phyloP scores from a whole-genome alignment of 2,329 filamentous ascomycete genomes.

The Monosporascus sp. region DNA sequence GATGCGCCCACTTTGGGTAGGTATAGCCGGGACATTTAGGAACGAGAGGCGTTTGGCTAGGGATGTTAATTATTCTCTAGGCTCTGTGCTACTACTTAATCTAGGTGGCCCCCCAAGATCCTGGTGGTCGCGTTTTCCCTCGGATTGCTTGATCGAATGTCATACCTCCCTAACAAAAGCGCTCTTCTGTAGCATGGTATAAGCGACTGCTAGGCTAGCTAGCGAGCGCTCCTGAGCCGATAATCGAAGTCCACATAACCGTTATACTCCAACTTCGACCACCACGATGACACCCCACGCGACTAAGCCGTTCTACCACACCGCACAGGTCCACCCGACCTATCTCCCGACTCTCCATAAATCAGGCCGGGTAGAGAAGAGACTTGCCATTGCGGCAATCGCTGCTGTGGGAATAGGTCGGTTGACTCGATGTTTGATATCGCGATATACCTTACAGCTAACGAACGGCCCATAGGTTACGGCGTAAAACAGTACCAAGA shows the following conservation, averaged over 20 bases:
- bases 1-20: not conserved
- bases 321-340: conserved; percentile 22
- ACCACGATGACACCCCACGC: conserved; percentile 9
- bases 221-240: no score
- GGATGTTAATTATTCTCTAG: not conserved
- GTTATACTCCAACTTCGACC: not conserved
- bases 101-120: no score
- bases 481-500: conserved; percentile 24
- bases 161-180: no score
- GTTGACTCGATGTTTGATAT: not conserved
- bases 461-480: conserved; percentile 15
- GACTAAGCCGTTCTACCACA: conserved; percentile 20
- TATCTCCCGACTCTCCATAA: conserved; percentile 23
- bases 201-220: no score
- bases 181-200: no score
- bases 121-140: no score
- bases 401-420: conserved; percentile 27
- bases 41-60: not conserved
- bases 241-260: not conserved
- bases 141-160: no score
- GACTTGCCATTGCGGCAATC: conserved; percentile 23
- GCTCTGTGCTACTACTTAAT: no score
- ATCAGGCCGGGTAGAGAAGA: conserved; percentile 21
- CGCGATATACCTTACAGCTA: no score
- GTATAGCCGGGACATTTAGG: not conserved